Base-by-base conservation (phyloP, 176 grass and related monocot species). In the Triticum monococcum region DNA sequence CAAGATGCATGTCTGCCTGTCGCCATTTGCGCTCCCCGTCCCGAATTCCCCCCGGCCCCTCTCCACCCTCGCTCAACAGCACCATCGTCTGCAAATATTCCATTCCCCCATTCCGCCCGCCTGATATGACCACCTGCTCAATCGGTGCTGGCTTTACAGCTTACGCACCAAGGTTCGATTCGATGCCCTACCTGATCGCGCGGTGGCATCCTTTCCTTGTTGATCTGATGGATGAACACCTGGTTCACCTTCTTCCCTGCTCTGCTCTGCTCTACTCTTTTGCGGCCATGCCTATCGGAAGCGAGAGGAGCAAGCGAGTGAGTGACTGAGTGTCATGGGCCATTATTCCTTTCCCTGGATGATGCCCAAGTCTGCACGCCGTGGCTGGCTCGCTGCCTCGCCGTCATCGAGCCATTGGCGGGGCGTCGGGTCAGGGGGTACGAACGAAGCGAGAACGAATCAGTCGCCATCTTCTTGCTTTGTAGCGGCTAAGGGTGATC, bases 191-290 rank as follows among this genome's bases (percentile, higher is more conserved):
- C 38, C 69, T 13, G 37, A 45, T 45, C 24, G 12, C 23, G 23
- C 23, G 20, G 28, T 30, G 28, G 56, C 20, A 59, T 9, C 56
- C 18, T 59, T 22, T 22, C 20, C 56, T 2, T 0, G 18, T 59
- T 59, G 56, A 59, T 59, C 40, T 37, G 78, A 81, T 14, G 28
- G 78, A 74, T 65, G n/a, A 43, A 65, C 64, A 56, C 43, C 78
- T 46, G 24, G 22, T 5, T 25, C 7, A 4, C 35, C 20, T 65
- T 26, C 23, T 5, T 26, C 13, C n/a, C 23, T 67, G 79, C 63
- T 25, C 23, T 1, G 79, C 62, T 33, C 62, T 50, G 79, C 62
- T 50, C 62, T 50, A 62, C 62, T 50, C 62, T 81, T 74, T 50
- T 64, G 28, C 5, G 8, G 9, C 43, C 5, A 40, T 50, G 40